Evolutionary conservation across 164 flowering plant genomes (phyloP), one percentile per base, ranked within the genome.

Genomic region (Annona squamosa): DNA sequence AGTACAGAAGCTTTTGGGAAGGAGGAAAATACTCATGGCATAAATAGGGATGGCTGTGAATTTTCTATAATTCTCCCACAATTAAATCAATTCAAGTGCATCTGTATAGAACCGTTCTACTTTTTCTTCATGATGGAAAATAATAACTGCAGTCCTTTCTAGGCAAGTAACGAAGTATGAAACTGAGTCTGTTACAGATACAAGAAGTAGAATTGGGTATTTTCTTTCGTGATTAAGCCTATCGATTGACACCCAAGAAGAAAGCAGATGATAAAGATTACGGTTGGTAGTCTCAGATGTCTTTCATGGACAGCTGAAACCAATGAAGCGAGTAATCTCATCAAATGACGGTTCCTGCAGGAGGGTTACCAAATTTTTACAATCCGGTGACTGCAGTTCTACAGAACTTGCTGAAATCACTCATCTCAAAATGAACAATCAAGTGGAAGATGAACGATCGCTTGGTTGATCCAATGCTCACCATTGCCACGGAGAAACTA

Each of bases 121-220:
- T 26, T 26, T 26, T 26, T 26, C 37, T 26, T 42, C 37, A 46
- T 68, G 46, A 18, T 46, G 52, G 19, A 68, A 16, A 45, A 68
- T 10, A 44, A 26, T 26, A 68, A 68, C 5, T 68, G 52, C 45
- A 3, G n/a, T 7, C 45, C 43, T 44, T 2, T 66, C 42, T 66
- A 65, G 41, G 44, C 45, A 48, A 44, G 41, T 43, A 41, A 42
- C n/a, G 10, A 46, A 63, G 18, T 18, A 65, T 63, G n/a, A 72
- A 43, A 5, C 41, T 45, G 7, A 26, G 1, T 37, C 59, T 16
- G 65, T 59, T 71, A 71, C 91, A 96, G 99, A 87, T 96, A 45
- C 85, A 90, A 83, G 98, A 91, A 80, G 99, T 97, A 9, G 97
- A 90, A 77, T 98, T 98, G 61, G 99, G 99, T 61, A 92, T 96